phyloP scores from a whole-genome alignment of 2,329 filamentous ascomycete genomes.

The Fusarium duplospermum region DNA sequence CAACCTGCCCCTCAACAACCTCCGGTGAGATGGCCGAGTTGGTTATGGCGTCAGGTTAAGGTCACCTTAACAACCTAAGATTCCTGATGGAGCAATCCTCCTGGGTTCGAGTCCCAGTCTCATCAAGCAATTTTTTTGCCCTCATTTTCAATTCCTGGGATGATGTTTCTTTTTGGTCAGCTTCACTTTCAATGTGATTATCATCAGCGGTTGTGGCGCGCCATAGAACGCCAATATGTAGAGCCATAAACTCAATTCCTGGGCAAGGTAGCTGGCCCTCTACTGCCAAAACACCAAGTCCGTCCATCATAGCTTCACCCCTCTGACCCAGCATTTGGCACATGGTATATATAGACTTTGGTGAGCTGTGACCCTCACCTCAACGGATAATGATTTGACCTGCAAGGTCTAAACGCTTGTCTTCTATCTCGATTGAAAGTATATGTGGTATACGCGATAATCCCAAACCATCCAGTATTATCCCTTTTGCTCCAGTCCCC shows the following conservation, averaged over 20 bases:
- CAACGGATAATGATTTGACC: slow-evolving; percentile 38
- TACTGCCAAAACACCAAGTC: neutral
- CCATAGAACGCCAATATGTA: neutral
- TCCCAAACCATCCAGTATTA: slow-evolving; percentile 11
- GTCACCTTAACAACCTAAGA: slow-evolving; percentile 40
- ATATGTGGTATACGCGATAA: slow-evolving; percentile 8
- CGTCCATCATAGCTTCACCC: neutral
- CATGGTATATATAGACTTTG: neutral
- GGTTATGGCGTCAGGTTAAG: slow-evolving; percentile 47
- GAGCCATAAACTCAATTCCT: neutral
- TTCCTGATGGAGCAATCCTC: slow-evolving; percentile 47
- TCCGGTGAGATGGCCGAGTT: slow-evolving; percentile 46
- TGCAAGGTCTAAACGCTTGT: slow-evolving; percentile 1
- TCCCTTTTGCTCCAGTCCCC: slow-evolving; percentile 29
- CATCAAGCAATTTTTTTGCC: slow-evolving; percentile 36
- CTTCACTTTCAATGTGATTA: neutral
- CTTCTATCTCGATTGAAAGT: slow-evolving; percentile 16
- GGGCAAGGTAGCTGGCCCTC: neutral
- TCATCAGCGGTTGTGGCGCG: neutral
- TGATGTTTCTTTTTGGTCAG: neutral
- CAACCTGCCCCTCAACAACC: fast-evolving
- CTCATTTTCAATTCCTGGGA: neutral
- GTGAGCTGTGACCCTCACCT: neutral
- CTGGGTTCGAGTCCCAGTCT: slow-evolving; percentile 47
- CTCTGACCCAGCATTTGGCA: neutral